phyloP scores from a whole-genome alignment of 345 rosid species.

The Boechera stricta region DNA sequence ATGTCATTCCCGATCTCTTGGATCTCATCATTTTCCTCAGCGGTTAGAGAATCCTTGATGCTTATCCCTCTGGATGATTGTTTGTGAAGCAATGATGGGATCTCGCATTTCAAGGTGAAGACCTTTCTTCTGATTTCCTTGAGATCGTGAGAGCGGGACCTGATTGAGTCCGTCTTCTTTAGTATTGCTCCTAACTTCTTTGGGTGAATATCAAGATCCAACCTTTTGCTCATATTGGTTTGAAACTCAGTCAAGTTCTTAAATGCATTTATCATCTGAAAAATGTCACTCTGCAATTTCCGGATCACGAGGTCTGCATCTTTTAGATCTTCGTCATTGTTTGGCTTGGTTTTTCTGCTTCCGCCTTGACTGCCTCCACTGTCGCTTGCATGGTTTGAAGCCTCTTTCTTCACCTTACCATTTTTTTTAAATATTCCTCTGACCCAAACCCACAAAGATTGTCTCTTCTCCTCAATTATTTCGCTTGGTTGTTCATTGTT shows the following conservation, averaged over 20 bases:
- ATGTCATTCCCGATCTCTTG: constrained; percentile 20
- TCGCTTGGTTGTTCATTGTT: not conserved
- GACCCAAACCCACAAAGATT: not conserved
- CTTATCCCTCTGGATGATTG: constrained; percentile 29
- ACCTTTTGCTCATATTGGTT: not conserved
- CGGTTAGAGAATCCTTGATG: constrained; percentile 8
- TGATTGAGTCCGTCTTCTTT: not conserved
- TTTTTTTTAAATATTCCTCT: not conserved
- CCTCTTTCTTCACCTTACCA: constrained; percentile 8
- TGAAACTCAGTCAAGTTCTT: constrained; percentile 12
- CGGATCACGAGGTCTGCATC: not conserved
- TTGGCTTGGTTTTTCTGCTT: not conserved
- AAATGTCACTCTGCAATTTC: constrained; percentile 31
- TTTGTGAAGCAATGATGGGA: constrained; percentile 40
- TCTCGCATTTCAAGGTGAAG: constrained; percentile 35
- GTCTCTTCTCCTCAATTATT: not conserved
- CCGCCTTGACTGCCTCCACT: constrained; percentile 32
- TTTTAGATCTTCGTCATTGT: not conserved
- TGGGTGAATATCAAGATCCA: not conserved
- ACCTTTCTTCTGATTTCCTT: constrained; percentile 42
- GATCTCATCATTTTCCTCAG: constrained; percentile 15
- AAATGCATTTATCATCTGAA: constrained; percentile 36
- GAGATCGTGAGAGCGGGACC: not conserved
- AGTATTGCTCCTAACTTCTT: not conserved
- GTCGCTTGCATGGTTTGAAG: constrained; percentile 16